Conservation (phyloP, 371 early-diverging fungal species). For the Circinella umbellata region DNA sequence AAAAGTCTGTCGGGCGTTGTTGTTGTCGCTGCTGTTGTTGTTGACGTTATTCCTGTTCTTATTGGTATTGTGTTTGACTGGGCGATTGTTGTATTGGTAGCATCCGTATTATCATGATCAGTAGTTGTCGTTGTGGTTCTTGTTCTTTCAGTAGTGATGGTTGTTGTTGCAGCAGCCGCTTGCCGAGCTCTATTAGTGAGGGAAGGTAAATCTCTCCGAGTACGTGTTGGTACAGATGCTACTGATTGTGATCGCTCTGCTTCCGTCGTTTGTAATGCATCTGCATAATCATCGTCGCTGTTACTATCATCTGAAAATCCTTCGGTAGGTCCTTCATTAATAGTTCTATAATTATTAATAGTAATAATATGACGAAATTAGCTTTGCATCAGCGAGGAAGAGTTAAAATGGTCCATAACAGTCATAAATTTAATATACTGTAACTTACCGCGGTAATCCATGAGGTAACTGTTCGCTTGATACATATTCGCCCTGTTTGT, state of each 20-base stretch:
- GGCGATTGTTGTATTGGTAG: no score
- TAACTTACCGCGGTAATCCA: slow-evolving; percentile 1
- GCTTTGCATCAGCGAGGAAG: no score
- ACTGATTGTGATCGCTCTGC: background rate
- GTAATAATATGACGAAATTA: no score
- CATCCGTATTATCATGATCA: no score
- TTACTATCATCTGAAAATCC: background rate
- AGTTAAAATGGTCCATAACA: background rate
- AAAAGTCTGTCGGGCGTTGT: no score
- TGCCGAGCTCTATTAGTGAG: background rate
- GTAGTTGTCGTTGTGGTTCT: no score
- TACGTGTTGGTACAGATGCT: background rate
- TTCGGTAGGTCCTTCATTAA: slow-evolving; percentile 1
- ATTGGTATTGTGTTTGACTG: no score
- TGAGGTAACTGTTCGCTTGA: background rate
- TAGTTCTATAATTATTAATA: background rate
- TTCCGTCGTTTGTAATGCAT: background rate
- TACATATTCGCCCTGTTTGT: background rate
- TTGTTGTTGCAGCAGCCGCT: background rate
- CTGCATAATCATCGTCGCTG: background rate
- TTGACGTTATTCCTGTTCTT: no score
- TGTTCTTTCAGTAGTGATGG: no score
- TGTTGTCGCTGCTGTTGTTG: no score
- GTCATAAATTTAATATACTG: background rate
- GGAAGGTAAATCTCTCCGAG: background rate